Evolutionary conservation across 1,284 basidiomycete species (phyloP).

Genomic region (Agroathelia rolfsii): DNA sequence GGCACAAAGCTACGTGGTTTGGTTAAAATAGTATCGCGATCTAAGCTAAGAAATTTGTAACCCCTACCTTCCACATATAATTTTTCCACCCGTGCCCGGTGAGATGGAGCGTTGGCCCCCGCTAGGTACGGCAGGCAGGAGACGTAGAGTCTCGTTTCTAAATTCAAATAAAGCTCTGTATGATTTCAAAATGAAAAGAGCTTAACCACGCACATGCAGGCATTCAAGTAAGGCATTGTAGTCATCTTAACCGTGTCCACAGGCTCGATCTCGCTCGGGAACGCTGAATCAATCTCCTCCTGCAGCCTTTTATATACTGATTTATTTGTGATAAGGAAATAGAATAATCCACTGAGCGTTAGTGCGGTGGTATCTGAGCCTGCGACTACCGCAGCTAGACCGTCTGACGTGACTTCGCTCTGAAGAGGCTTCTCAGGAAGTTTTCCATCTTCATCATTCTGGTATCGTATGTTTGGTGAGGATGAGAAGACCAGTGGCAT

Average conservation of each 20-base stretch:
- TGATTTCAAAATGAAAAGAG: conserved; percentile 1
- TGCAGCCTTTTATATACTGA: conserved; percentile 22
- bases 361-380: conserved; percentile 32
- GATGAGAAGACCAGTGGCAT: not conserved
- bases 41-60: conserved; percentile 3
- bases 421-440: conserved; percentile 14
- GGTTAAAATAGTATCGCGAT: conserved; percentile 1
- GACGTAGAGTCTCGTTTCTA: conserved; percentile 28
- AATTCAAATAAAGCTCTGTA: conserved; percentile 1
- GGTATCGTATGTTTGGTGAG: not conserved
- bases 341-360: conserved; percentile 24
- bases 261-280: conserved; percentile 19
- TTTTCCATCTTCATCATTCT: conserved; percentile 30
- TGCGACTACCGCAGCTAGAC: conserved; percentile 19
- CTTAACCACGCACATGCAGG: conserved; percentile 23
- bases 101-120: conserved; percentile 15
- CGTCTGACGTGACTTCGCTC: conserved; percentile 12
- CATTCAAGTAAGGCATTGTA: conserved; percentile 25
- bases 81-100: conserved; percentile 12
- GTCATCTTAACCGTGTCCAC: conserved; percentile 19
- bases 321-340: conserved; percentile 24
- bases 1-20: conserved; percentile 15
- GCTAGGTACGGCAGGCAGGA: conserved; percentile 17
- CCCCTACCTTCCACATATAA: conserved; percentile 15
- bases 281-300: conserved; percentile 24